phyloP scores from a whole-genome alignment of 169 alveolate species.

The Plasmodium knowlesi region DNA sequence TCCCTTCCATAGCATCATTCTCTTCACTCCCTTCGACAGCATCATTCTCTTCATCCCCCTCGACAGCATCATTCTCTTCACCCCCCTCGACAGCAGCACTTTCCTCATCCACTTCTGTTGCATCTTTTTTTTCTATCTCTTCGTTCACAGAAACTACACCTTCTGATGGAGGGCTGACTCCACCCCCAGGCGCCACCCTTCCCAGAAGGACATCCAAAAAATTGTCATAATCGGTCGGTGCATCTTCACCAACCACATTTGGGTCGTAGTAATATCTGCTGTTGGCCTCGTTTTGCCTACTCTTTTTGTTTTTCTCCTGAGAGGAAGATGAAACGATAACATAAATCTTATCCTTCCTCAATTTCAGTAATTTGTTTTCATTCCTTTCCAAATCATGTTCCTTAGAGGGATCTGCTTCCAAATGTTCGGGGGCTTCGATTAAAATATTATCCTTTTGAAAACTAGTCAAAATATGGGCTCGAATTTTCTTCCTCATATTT shows the following conservation, averaged over 20 bases:
- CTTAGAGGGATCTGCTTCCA: slow-evolving; percentile 1
- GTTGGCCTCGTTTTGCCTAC: slow-evolving; percentile 12
- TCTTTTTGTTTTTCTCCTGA: slow-evolving; percentile 25
- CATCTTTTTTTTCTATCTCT: neutral
- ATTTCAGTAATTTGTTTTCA: slow-evolving; percentile 5
- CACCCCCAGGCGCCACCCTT: neutral
- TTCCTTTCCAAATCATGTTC: neutral
- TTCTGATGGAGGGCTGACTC: neutral
- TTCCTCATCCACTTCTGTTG: neutral
- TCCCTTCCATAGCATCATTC: neutral
- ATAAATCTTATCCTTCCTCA: slow-evolving; percentile 54
- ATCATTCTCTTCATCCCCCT: neutral
- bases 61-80: neutral
- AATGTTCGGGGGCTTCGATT: neutral
- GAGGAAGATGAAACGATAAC: slow-evolving; percentile 9
- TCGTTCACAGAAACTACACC: neutral
- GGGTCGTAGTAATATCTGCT: slow-evolving; percentile 41
- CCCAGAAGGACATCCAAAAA: slow-evolving; percentile 23
- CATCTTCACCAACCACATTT: slow-evolving; percentile 4
- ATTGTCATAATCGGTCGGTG: neutral
- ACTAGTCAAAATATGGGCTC: slow-evolving; percentile 26
- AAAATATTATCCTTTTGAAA: slow-evolving; percentile 49
- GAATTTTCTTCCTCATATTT: slow-evolving; percentile 45
- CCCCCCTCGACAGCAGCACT: neutral
- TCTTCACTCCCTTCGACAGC: neutral